A percentile compares a stretch with the other conserved stretches of the same genome.
Conservation (phyloP, 352 stramenopile species). For the Globisporangium splendens region DNA sequence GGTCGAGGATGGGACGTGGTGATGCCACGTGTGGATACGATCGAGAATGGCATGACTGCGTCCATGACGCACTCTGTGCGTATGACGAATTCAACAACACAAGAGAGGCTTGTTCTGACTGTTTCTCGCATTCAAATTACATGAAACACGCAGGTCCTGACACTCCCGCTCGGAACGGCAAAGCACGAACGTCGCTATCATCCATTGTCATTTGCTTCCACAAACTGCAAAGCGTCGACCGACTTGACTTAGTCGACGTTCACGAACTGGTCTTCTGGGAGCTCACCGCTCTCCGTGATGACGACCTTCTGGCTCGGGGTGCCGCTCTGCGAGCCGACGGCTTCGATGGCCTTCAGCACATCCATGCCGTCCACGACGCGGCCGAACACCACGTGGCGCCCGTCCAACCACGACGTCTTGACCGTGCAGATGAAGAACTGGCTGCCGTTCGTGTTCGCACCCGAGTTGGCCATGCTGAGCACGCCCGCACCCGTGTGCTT, state of each 20-base stretch:
- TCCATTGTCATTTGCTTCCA: too few relatives aligned
- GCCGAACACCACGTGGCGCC: slow-evolving; percentile 89
- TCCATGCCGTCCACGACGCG: slow-evolving; percentile 95
- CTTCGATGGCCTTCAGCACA: slow-evolving; percentile 96
- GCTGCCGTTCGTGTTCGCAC: slow-evolving; percentile 91
- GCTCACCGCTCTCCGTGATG: slow-evolving; percentile 94
- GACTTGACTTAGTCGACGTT: slow-evolving; percentile 28
- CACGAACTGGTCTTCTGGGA: slow-evolving; percentile 58
- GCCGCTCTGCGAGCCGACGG: slow-evolving; percentile 90
- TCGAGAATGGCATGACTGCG: too few relatives aligned
- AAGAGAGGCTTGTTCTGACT: too few relatives aligned
- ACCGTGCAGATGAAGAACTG: slow-evolving; percentile 98
- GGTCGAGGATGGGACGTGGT: too few relatives aligned
- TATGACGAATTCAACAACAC: too few relatives aligned
- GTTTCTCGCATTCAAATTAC: too few relatives aligned
- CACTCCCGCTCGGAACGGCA: too few relatives aligned
- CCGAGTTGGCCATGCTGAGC: slow-evolving; percentile 85
- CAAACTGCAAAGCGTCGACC: too few relatives aligned
- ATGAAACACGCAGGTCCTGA: too few relatives aligned
- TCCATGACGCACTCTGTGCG: too few relatives aligned
- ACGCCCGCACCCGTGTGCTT: slow-evolving; percentile 73
- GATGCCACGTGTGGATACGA: too few relatives aligned
- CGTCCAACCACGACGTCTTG: slow-evolving; percentile 90
- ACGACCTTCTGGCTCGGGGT: slow-evolving; percentile 82
- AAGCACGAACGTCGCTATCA: too few relatives aligned